A percentile compares a stretch with the other conserved stretches of the same genome.
These are phyloP conservation scores for Podosphaera aphanis DNA, from an alignment of 2,329 filamentous ascomycete species.

Conservation along the genomic window DNA sequence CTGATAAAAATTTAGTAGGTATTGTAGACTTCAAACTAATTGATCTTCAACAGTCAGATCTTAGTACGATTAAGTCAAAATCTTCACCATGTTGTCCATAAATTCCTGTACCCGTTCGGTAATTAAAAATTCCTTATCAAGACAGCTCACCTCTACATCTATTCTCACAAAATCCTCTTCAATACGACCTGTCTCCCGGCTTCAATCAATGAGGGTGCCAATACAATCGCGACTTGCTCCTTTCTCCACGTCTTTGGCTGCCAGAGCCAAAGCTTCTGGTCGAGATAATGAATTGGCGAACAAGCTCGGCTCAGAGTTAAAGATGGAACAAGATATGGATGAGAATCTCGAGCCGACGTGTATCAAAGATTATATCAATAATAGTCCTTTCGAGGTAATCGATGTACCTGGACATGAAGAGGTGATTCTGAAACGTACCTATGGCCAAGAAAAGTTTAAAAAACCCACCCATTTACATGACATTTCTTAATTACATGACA, in stretches of 20 bases:
- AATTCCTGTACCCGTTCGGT: slow-evolving; percentile 41
- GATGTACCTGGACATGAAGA: slow-evolving; percentile 73
- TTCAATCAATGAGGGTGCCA: slow-evolving; percentile 13
- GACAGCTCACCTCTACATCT: slow-evolving; percentile 26
- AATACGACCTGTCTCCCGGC: slow-evolving; percentile 13
- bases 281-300: slow-evolving; percentile 54
- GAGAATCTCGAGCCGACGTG: slow-evolving; percentile 48
- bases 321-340: slow-evolving; percentile 61
- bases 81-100: slow-evolving; percentile 39
- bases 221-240: slow-evolving; percentile 11
- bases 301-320: slow-evolving; percentile 67
- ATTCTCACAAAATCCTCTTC: slow-evolving; percentile 24
- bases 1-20: neutral
- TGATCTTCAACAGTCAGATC: slow-evolving; percentile 2
- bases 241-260: slow-evolving; percentile 17
- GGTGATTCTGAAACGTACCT: slow-evolving; percentile 59
- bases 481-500: slow-evolving; percentile 16
- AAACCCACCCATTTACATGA: slow-evolving; percentile 13
- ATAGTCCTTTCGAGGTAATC: slow-evolving; percentile 59
- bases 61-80: slow-evolving; percentile 1
- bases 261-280: slow-evolving; percentile 36
- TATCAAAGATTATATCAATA: slow-evolving; percentile 73
- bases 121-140: slow-evolving; percentile 37
- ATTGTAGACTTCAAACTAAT: neutral
- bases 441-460: slow-evolving; percentile 78